Evolutionary conservation across 176 grass and related monocot species (phyloP).

Genomic region (Pharus latifolius): DNA sequence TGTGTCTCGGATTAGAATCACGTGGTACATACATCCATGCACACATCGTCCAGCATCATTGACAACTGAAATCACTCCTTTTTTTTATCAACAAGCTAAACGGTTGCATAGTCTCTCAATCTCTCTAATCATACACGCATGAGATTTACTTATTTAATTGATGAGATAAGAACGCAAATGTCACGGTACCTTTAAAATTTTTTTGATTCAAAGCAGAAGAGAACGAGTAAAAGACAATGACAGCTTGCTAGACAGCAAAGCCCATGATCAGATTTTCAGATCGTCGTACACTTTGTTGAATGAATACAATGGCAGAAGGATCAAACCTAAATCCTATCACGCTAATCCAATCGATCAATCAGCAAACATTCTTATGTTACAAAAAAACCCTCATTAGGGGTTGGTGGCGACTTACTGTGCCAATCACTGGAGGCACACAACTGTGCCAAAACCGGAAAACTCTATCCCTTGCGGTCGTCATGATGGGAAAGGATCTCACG

Average conservation of each 20-base stretch:
- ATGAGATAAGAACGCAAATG: no score
- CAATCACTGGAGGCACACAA: background rate
- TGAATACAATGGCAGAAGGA: constrained; percentile 18
- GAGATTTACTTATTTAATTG: no score
- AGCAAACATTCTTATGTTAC: constrained; percentile 39
- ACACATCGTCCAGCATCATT: no score
- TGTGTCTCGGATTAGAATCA: no score
- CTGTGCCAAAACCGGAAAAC: constrained; percentile 5
- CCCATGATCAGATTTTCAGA: background rate
- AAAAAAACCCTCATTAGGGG: constrained; percentile 33
- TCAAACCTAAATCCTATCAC: constrained; percentile 31
- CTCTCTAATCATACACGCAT: no score
- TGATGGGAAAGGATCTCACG: background rate
- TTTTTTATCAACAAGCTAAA: no score
- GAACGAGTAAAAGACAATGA: background rate
- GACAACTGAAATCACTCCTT: no score
- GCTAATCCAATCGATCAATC: constrained; percentile 46
- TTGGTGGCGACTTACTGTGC: background rate
- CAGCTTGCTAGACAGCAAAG: constrained; percentile 11
- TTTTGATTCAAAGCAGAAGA: no score
- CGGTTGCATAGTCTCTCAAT: no score
- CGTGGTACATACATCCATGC: no score
- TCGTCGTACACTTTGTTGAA: background rate
- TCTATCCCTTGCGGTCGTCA: background rate
- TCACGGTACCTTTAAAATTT: no score